phyloP scores from a whole-genome alignment of 2,329 filamentous ascomycete genomes.

The Fusarium succisae region DNA sequence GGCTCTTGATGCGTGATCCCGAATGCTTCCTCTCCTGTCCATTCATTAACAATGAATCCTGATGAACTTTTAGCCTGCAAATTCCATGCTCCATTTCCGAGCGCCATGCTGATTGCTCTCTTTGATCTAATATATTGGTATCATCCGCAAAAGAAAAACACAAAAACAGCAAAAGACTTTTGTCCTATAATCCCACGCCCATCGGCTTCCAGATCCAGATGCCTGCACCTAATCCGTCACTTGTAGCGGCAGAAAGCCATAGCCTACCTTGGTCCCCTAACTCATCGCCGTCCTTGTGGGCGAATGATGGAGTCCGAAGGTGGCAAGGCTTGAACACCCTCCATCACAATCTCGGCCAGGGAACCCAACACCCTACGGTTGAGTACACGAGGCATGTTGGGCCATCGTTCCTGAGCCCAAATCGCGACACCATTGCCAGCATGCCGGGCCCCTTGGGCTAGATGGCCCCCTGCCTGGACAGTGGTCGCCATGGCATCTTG shows the following conservation, averaged over 20 bases:
- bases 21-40: background rate
- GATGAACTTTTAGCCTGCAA: background rate
- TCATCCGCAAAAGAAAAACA: background rate
- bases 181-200: background rate
- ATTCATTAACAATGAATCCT: background rate
- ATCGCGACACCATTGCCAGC: background rate
- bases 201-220: background rate
- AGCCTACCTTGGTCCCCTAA: background rate
- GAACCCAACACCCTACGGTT: background rate
- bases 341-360: slow-evolving; percentile 2
- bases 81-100: background rate
- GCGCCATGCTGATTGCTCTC: background rate
- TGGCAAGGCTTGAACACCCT: slow-evolving; percentile 16
- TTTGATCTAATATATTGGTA: background rate
- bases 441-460: slow-evolving; percentile 5
- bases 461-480: background rate
- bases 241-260: background rate
- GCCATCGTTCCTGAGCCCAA: slow-evolving; percentile 9
- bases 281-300: background rate
- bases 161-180: background rate
- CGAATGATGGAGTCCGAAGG: slow-evolving; percentile 14
- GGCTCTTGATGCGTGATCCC: background rate
- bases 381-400: background rate
- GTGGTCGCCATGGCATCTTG: slow-evolving; percentile 1
- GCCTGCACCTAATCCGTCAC: background rate